Evolutionary conservation across 306 rosid genomes (phyloP).

Genomic region (Pachyrhizus erosus): DNA sequence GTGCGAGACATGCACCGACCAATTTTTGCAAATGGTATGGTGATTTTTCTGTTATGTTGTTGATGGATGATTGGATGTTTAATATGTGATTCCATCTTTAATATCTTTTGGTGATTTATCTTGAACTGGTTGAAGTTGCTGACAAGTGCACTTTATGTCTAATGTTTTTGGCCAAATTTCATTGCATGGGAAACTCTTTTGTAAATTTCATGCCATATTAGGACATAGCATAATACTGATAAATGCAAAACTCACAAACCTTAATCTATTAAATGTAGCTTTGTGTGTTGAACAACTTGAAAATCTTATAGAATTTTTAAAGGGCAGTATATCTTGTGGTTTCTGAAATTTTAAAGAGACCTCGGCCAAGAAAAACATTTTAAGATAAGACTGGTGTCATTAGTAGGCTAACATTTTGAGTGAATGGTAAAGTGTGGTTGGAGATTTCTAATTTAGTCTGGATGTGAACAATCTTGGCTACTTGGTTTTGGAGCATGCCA

Average conservation of each 20-base stretch:
- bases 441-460: slow-evolving; percentile 23
- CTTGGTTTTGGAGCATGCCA: slow-evolving; percentile 27
- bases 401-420: slow-evolving; percentile 35
- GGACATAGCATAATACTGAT: slow-evolving; percentile 1
- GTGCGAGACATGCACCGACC: slow-evolving; percentile 87
- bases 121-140: slow-evolving; percentile 35
- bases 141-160: neutral
- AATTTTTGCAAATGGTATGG: slow-evolving; percentile 87
- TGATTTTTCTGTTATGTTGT: slow-evolving; percentile 42
- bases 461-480: slow-evolving; percentile 24
- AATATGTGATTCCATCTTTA: slow-evolving; percentile 36
- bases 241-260: neutral
- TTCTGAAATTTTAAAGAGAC: slow-evolving; percentile 16
- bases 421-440: slow-evolving; percentile 27
- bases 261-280: neutral
- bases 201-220: slow-evolving; percentile 18
- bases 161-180: slow-evolving; percentile 21
- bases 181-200: slow-evolving; percentile 28
- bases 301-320: slow-evolving; percentile 2
- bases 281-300: slow-evolving; percentile 25
- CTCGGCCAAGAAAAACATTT: slow-evolving; percentile 1
- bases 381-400: slow-evolving; percentile 19
- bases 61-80: slow-evolving; percentile 30
- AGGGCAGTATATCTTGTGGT: neutral
- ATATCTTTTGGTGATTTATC: slow-evolving; percentile 31